Evolutionary conservation across 805 yeast genomes (phyloP), one percentile per base, ranked within the genome.

Genomic region (Metschnikowia henanensis): DNA sequence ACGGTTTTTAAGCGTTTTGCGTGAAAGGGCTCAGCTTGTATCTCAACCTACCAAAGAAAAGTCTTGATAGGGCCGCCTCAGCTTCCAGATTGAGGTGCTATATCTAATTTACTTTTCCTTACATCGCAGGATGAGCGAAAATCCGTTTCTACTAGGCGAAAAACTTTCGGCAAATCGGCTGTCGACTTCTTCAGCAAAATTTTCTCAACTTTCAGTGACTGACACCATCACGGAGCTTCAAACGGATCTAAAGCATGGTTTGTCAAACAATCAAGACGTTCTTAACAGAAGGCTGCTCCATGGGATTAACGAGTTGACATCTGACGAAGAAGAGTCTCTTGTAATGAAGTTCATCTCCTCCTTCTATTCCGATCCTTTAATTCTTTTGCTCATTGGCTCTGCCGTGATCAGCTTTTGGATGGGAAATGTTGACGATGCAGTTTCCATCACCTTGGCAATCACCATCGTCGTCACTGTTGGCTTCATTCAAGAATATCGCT

Each of bases 391-490:
- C 56, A 87, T 91, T 31, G 97, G 94, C 0, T 89, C 97, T 0
- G 97, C 99, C 0, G 78, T 77, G 2, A 75, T 94, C 28, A 83
- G 95, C 50, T 87, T 92, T 53, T 65, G 87, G 56, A 88, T 94
- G 95, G 96, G 97, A n/a, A 94, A 94, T 66, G 80, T 81, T 25
- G 97, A 94, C 61, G 99, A 94, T 64, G 96, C 98, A 2, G 71
- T 94, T n/a, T 83, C 94, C 53, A 94, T 94, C 55, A 84, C 97
- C 0, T 72, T 91, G 50, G 99, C 99, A 3, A 88, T 94, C 38
- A 56, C 87, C 34, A 91, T 94, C 53, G 99, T 94, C 25, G 97
- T 94, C 10, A 80, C 94, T 1, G 99, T 94, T 29, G 99, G 99
- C 0, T 94, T 94, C 68, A 91, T 94, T 25, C 99, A 94, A 68